phyloP scores from a whole-genome alignment of 805 yeast species.

The Phaffomyces opuntiae region DNA sequence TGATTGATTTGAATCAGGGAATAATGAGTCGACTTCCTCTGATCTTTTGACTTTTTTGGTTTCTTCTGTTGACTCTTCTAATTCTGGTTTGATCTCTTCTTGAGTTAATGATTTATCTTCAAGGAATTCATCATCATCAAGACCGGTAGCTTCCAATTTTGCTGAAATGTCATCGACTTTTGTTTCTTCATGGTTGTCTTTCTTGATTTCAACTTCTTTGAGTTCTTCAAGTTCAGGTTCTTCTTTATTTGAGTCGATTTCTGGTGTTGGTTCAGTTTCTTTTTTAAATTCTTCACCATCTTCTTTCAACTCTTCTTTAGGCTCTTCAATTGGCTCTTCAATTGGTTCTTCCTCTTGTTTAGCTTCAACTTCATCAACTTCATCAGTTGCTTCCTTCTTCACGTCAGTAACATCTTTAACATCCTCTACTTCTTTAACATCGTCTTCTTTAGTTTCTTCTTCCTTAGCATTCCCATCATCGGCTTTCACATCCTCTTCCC shows the following conservation, averaged over 20 bases:
- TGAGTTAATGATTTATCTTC: neutral
- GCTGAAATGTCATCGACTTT: neutral
- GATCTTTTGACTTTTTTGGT: neutral
- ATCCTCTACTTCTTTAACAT: conserved; percentile 2
- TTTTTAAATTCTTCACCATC: neutral
- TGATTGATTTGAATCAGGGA: conserved; percentile 18
- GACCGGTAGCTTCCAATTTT: neutral
- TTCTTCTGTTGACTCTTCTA: neutral
- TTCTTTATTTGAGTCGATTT: neutral
- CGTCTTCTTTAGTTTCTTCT: too few species aligned
- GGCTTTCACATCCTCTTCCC: neutral
- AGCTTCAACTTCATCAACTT: neutral
- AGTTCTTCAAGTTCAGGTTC: neutral
- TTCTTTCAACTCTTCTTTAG: conserved; percentile 1
- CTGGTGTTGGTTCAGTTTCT: conserved; percentile 1
- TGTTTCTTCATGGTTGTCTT: neutral
- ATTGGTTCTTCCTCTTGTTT: neutral
- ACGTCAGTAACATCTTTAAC: neutral
- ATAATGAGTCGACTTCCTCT: conserved; percentile 9
- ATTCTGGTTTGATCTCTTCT: neutral
- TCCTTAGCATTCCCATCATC: too few species aligned
- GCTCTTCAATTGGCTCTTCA: too few species aligned
- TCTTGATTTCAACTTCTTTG: neutral
- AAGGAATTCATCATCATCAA: conserved; percentile 6
- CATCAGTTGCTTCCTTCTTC: neutral